Evolutionary conservation across 164 flowering plant genomes (phyloP).

Genomic region (grape (Vitis vinifera)): DNA sequence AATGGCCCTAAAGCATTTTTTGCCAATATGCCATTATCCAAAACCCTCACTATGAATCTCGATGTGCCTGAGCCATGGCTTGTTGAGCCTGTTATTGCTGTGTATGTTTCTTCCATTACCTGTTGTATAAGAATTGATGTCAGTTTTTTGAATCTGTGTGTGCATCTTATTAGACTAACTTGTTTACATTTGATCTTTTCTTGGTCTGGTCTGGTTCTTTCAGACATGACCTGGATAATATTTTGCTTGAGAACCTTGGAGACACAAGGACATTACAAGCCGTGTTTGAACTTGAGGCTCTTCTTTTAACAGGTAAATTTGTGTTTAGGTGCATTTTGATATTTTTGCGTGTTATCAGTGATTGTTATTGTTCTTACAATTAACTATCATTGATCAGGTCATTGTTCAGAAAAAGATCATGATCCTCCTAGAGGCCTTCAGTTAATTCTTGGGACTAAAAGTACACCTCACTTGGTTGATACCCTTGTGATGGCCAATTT

Average conservation of each 20-base stretch:
- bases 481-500: conserved; percentile 97
- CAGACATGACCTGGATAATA: conserved; percentile 97
- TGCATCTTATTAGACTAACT: background rate
- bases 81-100: conserved; percentile 91
- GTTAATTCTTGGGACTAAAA: conserved; percentile 88
- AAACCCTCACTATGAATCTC: conserved; percentile 98
- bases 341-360: background rate
- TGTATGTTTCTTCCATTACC: conserved; percentile 50
- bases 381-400: conserved; percentile 51
- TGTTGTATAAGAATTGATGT: background rate
- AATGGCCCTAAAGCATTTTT: conserved; percentile 95
- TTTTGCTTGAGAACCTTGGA: conserved; percentile 94
- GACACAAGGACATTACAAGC: conserved; percentile 88
- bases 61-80: conserved; percentile 99
- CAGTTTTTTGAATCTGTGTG: background rate
- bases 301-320: conserved; percentile 82
- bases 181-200: background rate
- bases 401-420: conserved; percentile 94
- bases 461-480: conserved; percentile 86
- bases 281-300: conserved; percentile 94
- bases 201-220: conserved; percentile 14
- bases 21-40: conserved; percentile 93
- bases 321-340: background rate
- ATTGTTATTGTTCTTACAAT: conserved; percentile 5
- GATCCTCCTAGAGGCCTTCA: conserved; percentile 99